Percentiles rank a stretch among this genome's conserved stretches.
Evolutionary conservation across 345 rosid species (phyloP).

Genomic region (Atalantia buxifolia): DNA sequence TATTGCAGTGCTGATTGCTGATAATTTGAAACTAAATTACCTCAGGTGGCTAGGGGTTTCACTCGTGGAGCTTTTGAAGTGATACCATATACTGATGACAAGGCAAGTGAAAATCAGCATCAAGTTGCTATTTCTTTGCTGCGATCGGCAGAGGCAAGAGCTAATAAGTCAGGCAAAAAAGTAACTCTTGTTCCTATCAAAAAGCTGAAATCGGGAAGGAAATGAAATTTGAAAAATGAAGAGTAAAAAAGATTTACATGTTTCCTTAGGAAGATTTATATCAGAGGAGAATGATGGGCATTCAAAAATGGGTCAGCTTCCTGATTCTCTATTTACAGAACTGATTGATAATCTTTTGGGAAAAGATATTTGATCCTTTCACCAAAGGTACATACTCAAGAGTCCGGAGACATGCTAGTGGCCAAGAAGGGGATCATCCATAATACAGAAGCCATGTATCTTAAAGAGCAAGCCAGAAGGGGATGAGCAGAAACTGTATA

Average conservation of each 20-base stretch:
- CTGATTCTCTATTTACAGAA: not conserved
- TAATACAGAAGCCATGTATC: not conserved
- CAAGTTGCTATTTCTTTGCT: slow-evolving; percentile 60
- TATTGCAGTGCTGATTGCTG: not conserved
- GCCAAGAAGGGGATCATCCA: not conserved
- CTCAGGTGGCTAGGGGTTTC: slow-evolving; percentile 84
- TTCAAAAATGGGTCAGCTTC: not conserved
- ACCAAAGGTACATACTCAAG: not conserved
- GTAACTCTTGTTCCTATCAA: slow-evolving; percentile 74
- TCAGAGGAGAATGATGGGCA: not conserved
- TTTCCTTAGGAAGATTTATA: not conserved
- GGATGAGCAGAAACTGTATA: not conserved
- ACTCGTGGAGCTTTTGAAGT: slow-evolving; percentile 79
- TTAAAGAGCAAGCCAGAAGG: not conserved
- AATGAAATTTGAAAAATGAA: slow-evolving; percentile 3
- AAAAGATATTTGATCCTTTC: too few species aligned
- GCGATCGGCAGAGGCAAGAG: slow-evolving; percentile 50
- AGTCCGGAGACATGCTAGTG: not conserved
- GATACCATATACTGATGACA: slow-evolving; percentile 65
- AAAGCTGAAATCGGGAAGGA: slow-evolving; percentile 45
- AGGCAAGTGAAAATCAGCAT: slow-evolving; percentile 46
- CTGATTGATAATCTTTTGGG: not conserved
- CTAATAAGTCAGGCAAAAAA: slow-evolving; percentile 54
- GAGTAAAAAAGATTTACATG: not conserved
- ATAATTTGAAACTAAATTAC: not conserved